Evolutionary conservation across 2,329 filamentous ascomycete species (phyloP).

Genomic region (Escovopsis weberi): DNA sequence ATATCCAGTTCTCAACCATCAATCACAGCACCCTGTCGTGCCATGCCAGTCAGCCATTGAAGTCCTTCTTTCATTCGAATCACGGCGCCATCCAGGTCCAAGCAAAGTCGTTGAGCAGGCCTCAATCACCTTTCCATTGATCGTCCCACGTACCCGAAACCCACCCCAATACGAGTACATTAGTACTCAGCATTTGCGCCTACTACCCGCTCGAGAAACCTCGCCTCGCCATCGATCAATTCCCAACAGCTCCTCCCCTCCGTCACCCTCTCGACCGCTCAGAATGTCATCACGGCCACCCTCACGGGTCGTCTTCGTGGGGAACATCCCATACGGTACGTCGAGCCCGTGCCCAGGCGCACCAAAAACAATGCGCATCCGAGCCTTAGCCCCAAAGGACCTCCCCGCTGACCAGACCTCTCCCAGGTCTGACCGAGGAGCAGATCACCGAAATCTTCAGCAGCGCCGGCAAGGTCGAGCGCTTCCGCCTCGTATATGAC

Average conservation of each 20-base stretch:
- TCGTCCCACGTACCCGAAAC: too few species aligned
- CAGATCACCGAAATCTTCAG: conserved; percentile 91
- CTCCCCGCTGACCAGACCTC: conserved; percentile 9
- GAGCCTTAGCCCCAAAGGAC: neutral
- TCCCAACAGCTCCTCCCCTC: neutral
- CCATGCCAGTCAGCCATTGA: too few species aligned
- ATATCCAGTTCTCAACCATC: too few species aligned
- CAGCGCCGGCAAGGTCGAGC: conserved; percentile 76
- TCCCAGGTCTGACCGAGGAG: conserved; percentile 81
- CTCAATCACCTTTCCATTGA: too few species aligned
- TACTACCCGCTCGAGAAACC: too few species aligned
- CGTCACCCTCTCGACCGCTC: conserved; percentile 3
- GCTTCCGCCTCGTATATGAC: conserved; percentile 89
- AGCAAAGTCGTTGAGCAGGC: too few species aligned
- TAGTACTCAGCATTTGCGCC: too few species aligned
- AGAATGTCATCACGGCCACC: conserved; percentile 58
- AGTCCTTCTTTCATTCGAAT: too few species aligned
- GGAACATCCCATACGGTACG: conserved; percentile 70
- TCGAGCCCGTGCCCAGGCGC: neutral
- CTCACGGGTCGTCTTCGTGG: conserved; percentile 70
- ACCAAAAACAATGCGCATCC: neutral
- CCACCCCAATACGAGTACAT: too few species aligned
- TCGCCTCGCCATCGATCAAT: neutral
- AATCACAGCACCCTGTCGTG: too few species aligned
- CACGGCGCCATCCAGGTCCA: too few species aligned